Conservation (phyloP, 2,329 filamentous ascomycete species). For the Sclerotinia trifoliorum region DNA sequence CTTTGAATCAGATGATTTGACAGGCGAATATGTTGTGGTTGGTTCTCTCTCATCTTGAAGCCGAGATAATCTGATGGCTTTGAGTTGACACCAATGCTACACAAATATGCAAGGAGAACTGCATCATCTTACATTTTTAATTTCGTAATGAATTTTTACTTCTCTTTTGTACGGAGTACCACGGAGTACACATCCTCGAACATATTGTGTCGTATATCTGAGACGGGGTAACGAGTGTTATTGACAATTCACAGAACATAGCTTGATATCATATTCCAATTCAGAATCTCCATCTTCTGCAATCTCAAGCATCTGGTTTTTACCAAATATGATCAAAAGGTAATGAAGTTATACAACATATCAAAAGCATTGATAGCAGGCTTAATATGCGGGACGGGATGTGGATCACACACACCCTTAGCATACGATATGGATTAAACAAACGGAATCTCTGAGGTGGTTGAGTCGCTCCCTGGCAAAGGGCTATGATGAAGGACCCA, state of each 20-base stretch:
- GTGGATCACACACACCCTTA: slow-evolving; percentile 2
- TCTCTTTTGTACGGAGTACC: neutral
- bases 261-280: neutral
- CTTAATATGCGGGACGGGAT: neutral
- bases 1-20: neutral
- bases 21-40: neutral
- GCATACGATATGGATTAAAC: neutral
- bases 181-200: neutral
- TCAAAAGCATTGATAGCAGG: slow-evolving; percentile 1
- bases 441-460: neutral
- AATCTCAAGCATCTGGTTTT: neutral
- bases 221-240: neutral
- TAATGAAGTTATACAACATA: slow-evolving; percentile 3
- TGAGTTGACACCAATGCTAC: neutral
- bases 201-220: neutral
- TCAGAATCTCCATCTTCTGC: neutral
- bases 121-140: neutral
- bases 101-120: neutral
- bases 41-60: neutral
- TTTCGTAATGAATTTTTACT: neutral
- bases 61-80: neutral
- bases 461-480: neutral
- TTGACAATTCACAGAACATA: neutral
- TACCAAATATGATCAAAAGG: neutral
- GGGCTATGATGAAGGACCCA: neutral